A percentile compares a stretch with the other conserved stretches of the same genome.
Conservation (phyloP, 768 basidiomycete species). For the Rhodotorula graminis region DNA sequence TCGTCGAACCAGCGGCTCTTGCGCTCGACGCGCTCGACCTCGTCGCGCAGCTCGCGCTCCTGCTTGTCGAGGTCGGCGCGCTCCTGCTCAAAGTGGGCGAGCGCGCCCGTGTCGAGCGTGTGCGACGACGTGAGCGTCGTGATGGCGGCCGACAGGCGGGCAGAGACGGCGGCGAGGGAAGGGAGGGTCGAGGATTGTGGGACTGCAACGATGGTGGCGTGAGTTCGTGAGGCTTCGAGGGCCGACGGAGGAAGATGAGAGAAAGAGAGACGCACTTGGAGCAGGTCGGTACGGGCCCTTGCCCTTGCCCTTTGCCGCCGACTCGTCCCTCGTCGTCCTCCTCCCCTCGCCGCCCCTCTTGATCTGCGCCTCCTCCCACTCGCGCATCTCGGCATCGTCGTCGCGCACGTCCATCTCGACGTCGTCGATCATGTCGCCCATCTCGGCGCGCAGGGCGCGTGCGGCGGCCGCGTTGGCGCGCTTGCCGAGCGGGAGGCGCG, state of each 20-base stretch:
- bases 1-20: conserved; percentile 51
- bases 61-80: conserved; percentile 46
- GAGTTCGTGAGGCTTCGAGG: background rate
- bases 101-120: conserved; percentile 41
- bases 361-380: conserved; percentile 48
- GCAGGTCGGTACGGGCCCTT: conserved; percentile 44
- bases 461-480: conserved; percentile 48
- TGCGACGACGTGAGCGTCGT: conserved; percentile 43
- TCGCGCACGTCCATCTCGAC: conserved; percentile 48
- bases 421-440: conserved; percentile 50
- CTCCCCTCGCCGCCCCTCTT: conserved; percentile 43
- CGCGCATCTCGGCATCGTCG: conserved; percentile 45
- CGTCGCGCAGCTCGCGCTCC: conserved; percentile 48
- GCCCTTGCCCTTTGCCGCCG: conserved; percentile 6
- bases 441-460: conserved; percentile 45
- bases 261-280: conserved; percentile 44
- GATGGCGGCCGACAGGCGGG: conserved; percentile 46
- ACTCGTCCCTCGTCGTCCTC: conserved; percentile 12
- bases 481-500: conserved; percentile 47
- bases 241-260: background rate
- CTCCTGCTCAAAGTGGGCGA: conserved; percentile 45
- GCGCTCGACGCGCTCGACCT: conserved; percentile 48
- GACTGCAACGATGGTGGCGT: conserved; percentile 39
- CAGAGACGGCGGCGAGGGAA: conserved; percentile 45
- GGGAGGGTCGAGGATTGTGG: conserved; percentile 48